Percentiles rank a stretch among this genome's conserved stretches.
phyloP scores from a whole-genome alignment of 805 yeast species.

The Cyberlindnera sargentensis region DNA sequence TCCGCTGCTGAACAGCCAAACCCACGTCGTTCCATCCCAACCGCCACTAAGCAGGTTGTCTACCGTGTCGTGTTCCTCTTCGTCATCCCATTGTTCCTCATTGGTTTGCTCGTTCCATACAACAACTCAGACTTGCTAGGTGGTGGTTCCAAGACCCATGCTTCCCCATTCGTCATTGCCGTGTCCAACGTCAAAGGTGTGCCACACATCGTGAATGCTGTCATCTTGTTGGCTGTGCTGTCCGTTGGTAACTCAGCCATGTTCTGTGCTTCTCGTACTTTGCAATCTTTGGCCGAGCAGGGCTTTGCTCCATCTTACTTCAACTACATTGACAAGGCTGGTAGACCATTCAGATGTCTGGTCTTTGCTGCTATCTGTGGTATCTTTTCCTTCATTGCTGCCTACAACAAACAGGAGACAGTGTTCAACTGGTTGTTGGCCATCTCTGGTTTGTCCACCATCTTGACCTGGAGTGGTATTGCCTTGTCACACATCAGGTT shows the following conservation, averaged over 20 bases:
- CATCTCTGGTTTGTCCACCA: slow-evolving; percentile 67
- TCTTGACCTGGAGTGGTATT: slow-evolving; percentile 75
- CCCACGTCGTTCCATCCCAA: slow-evolving; percentile 43
- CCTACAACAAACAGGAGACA: slow-evolving; percentile 45
- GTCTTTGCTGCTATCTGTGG: slow-evolving; percentile 40
- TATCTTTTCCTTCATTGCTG: slow-evolving; percentile 53
- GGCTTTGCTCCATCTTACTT: slow-evolving; percentile 44
- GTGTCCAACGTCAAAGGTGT: slow-evolving; percentile 47
- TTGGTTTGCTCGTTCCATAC: slow-evolving; percentile 71
- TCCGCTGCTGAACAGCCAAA: slow-evolving; percentile 42
- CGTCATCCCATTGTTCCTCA: slow-evolving; percentile 46
- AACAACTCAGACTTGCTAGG: slow-evolving; percentile 42
- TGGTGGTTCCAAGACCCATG: slow-evolving; percentile 49
- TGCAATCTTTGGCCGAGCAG: slow-evolving; percentile 44
- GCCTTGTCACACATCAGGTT: slow-evolving; percentile 63
- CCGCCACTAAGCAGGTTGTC: slow-evolving; percentile 45
- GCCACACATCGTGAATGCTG: slow-evolving; percentile 56
- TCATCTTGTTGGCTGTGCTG: slow-evolving; percentile 52
- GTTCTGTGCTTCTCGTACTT: slow-evolving; percentile 48
- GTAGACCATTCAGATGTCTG: slow-evolving; percentile 49
- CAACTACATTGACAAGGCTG: slow-evolving; percentile 40
- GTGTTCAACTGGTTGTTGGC: slow-evolving; percentile 74
- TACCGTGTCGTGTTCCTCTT: slow-evolving; percentile 74
- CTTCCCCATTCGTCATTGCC: slow-evolving; percentile 77
- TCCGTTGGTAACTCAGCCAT: slow-evolving; percentile 42